These are phyloP conservation scores for Bombardia bombarda DNA, from an alignment of 495 filamentous ascomycete genomes.

Conservation along the genomic window DNA sequence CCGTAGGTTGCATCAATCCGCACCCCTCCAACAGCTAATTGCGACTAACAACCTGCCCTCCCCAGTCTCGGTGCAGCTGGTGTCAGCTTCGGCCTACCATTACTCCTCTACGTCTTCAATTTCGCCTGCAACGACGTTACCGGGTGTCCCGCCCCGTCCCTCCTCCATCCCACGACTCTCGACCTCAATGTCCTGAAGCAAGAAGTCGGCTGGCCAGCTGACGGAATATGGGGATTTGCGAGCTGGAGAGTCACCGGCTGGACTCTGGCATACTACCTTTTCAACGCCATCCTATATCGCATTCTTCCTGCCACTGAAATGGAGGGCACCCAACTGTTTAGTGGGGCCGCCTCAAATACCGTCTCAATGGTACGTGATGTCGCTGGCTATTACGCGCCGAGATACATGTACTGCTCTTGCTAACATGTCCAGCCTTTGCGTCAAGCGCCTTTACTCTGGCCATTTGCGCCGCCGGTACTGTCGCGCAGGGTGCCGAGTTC, in stretches of 20 bases:
- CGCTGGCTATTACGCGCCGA: background rate
- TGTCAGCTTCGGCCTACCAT: slow-evolving; percentile 69
- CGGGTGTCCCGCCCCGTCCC: slow-evolving; percentile 84
- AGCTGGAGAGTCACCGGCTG: slow-evolving; percentile 55
- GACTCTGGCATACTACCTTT: slow-evolving; percentile 70
- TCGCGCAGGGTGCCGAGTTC: slow-evolving; percentile 71
- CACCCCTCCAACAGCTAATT: slow-evolving; percentile 1
- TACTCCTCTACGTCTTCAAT: slow-evolving; percentile 62
- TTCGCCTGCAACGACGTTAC: slow-evolving; percentile 90
- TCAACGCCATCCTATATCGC: slow-evolving; percentile 66
- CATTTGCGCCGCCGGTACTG: slow-evolving; percentile 63
- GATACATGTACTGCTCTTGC: background rate
- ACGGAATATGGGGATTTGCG: slow-evolving; percentile 54
- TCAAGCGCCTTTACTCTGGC: slow-evolving; percentile 64
- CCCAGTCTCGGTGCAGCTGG: slow-evolving; percentile 65
- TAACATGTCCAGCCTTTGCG: slow-evolving; percentile 53
- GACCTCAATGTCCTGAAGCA: slow-evolving; percentile 61
- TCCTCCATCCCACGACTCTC: slow-evolving; percentile 66
- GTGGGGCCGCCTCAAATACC: slow-evolving; percentile 77
- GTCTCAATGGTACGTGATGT: slow-evolving; percentile 72
- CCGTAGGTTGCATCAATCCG: slow-evolving; percentile 56
- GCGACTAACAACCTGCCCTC: background rate
- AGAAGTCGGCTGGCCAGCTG: slow-evolving; percentile 71
- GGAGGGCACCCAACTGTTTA: slow-evolving; percentile 60
- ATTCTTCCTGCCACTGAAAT: slow-evolving; percentile 69